These are phyloP conservation scores for Cryptosporidium tyzzeri DNA, from an alignment of 169 alveolate genomes.

Conservation along the genomic window DNA sequence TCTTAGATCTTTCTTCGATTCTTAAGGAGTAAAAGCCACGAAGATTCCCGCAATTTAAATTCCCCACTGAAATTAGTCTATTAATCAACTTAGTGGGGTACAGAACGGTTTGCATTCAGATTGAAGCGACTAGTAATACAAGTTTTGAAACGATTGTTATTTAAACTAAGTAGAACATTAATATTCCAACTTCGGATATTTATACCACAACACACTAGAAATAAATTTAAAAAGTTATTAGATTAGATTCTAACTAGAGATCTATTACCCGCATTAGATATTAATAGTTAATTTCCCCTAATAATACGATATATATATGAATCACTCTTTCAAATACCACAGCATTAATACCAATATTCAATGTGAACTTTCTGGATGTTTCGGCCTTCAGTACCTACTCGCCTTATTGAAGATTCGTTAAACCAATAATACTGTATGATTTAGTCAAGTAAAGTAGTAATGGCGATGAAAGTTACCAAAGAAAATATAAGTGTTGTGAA, in stretches of 20 bases:
- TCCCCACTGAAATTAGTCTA: neutral
- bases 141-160: neutral
- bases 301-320: neutral
- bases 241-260: neutral
- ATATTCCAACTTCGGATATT: neutral
- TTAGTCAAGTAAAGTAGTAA: conserved; percentile 1
- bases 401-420: neutral
- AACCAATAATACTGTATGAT: neutral
- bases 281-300: neutral
- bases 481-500: conserved; percentile 55
- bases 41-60: conserved; percentile 1
- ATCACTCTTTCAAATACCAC: neutral
- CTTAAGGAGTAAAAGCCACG: neutral
- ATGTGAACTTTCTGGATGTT: too few relatives aligned
- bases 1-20: neutral
- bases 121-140: neutral
- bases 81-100: neutral
- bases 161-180: neutral
- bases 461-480: conserved; percentile 26
- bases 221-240: neutral
- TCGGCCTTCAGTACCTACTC: neutral
- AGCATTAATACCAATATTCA: too few relatives aligned
- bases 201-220: neutral
- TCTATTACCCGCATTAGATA: neutral
- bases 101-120: neutral